phyloP scores from a whole-genome alignment of 352 stramenopile species.

The Blastocystis sp. region DNA sequence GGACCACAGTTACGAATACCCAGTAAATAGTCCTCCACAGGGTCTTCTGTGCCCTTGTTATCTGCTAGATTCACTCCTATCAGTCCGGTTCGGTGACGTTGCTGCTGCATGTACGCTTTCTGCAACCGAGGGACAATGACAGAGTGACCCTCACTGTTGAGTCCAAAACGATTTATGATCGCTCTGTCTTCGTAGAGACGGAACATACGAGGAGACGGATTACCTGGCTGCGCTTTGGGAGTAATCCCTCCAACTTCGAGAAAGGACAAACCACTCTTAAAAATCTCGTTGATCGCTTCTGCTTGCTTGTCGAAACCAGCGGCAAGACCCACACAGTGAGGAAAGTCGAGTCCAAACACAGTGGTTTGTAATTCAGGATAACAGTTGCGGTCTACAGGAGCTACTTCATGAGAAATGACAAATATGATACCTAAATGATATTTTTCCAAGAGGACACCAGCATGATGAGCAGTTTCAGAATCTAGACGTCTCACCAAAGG shows the following conservation, averaged over 20 bases:
- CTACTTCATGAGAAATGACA: background rate
- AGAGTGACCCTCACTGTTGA: constrained; percentile 77
- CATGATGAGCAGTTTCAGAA: constrained; percentile 38
- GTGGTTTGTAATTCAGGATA: constrained; percentile 44
- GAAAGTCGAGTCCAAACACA: constrained; percentile 69
- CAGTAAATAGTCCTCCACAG: constrained; percentile 35
- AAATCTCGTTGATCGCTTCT: constrained; percentile 66
- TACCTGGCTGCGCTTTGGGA: constrained; percentile 74
- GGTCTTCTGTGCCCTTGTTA: constrained; percentile 70
- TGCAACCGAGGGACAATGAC: constrained; percentile 70
- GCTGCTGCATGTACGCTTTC: constrained; percentile 25
- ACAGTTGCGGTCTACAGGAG: background rate
- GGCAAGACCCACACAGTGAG: constrained; percentile 76
- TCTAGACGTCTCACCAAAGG: constrained; percentile 25
- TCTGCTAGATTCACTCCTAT: constrained; percentile 79
- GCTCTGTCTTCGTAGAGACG: constrained; percentile 73
- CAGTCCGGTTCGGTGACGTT: constrained; percentile 71
- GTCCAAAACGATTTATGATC: constrained; percentile 81
- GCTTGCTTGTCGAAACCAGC: constrained; percentile 80
- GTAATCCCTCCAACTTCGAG: constrained; percentile 77
- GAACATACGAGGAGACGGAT: constrained; percentile 78
- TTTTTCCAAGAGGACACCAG: constrained; percentile 35
- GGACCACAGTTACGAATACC: constrained; percentile 82
- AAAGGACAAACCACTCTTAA: constrained; percentile 75
- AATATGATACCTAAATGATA: constrained; percentile 35